A percentile compares a stretch with the other conserved stretches of the same genome.
These are phyloP conservation scores for Tulasnella sp. DNA, from an alignment of 768 basidiomycete species.

Conservation along the genomic window DNA sequence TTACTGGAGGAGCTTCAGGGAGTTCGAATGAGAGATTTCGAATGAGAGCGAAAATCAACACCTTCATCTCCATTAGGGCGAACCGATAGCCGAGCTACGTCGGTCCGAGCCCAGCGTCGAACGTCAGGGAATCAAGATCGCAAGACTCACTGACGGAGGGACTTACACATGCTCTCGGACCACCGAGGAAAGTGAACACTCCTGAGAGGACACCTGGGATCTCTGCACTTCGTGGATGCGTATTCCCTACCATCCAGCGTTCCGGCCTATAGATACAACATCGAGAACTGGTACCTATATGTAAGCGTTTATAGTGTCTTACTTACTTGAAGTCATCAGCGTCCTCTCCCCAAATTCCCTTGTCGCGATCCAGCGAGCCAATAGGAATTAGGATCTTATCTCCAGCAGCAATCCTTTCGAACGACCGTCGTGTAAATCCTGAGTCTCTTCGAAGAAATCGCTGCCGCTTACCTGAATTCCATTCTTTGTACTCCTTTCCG, in stretches of 20 bases:
- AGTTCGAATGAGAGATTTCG: slow-evolving; percentile 54
- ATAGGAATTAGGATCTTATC: slow-evolving; percentile 52
- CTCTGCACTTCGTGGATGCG: slow-evolving; percentile 44
- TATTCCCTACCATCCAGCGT: slow-evolving; percentile 49
- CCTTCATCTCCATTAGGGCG: slow-evolving; percentile 39
- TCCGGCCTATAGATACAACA: slow-evolving; percentile 49
- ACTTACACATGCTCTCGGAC: slow-evolving; percentile 52
- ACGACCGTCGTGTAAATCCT: not conserved
- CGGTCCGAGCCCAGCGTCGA: not conserved
- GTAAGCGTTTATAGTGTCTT: not conserved
- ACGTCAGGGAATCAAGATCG: not conserved
- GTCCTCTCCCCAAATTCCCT: slow-evolving; percentile 61
- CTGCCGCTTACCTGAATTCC: slow-evolving; percentile 15
- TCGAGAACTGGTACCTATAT: not conserved
- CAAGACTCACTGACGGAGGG: slow-evolving; percentile 46
- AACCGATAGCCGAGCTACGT: slow-evolving; percentile 25
- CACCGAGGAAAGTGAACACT: slow-evolving; percentile 59
- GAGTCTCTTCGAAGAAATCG: not conserved
- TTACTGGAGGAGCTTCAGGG: slow-evolving; percentile 47
- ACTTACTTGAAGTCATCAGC: slow-evolving; percentile 57
- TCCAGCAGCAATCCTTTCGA: slow-evolving; percentile 36
- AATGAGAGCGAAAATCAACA: slow-evolving; percentile 49
- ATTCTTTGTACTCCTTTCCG: slow-evolving; percentile 1
- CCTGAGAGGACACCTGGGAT: slow-evolving; percentile 63
- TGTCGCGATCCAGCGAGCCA: slow-evolving; percentile 50